These are phyloP conservation scores for Pisolithus sp. DNA, from an alignment of 768 basidiomycete species.

Conservation along the genomic window DNA sequence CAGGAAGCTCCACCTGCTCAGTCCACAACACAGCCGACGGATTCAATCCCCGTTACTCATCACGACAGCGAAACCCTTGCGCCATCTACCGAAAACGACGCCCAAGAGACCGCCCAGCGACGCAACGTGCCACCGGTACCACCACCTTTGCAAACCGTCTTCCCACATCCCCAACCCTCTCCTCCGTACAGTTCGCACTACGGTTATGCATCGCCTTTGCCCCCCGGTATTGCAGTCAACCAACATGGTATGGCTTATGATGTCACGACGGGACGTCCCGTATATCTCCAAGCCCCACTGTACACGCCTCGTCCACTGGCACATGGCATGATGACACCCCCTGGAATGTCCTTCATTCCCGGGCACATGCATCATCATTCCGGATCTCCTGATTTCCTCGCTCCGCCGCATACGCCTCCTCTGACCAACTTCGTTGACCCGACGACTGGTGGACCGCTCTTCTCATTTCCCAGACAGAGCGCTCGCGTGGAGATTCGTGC, in stretches of 20 bases:
- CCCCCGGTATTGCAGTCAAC: constrained; percentile 70
- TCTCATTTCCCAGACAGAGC: constrained; percentile 66
- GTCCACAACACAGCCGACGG: constrained; percentile 6
- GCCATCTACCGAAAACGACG: constrained; percentile 23
- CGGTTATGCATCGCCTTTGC: constrained; percentile 45
- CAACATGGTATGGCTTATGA: constrained; percentile 79
- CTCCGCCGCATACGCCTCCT: constrained; percentile 55
- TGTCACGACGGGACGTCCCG: constrained; percentile 72
- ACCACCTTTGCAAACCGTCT: constrained; percentile 40
- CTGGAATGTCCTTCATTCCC: constrained; percentile 47
- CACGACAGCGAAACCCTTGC: constrained; percentile 21
- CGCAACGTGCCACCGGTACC: constrained; percentile 33
- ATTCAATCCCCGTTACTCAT: constrained; percentile 21
- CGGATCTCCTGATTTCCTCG: constrained; percentile 57
- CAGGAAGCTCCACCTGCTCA: constrained; percentile 8
- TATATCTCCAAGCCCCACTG: constrained; percentile 62
- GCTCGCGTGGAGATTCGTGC: constrained; percentile 72
- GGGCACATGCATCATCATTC: constrained; percentile 58
- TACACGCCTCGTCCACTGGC: constrained; percentile 65
- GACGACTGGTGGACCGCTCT: constrained; percentile 60
- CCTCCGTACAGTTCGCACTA: constrained; percentile 68
- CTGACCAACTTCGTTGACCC: constrained; percentile 62
- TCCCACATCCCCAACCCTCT: constrained; percentile 38
- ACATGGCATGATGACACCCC: constrained; percentile 46
- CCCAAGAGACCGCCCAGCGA: constrained; percentile 18